Evolutionary conservation across 78 protist genomes (phyloP).

Genomic region (Chrysochromulina parva): DNA sequence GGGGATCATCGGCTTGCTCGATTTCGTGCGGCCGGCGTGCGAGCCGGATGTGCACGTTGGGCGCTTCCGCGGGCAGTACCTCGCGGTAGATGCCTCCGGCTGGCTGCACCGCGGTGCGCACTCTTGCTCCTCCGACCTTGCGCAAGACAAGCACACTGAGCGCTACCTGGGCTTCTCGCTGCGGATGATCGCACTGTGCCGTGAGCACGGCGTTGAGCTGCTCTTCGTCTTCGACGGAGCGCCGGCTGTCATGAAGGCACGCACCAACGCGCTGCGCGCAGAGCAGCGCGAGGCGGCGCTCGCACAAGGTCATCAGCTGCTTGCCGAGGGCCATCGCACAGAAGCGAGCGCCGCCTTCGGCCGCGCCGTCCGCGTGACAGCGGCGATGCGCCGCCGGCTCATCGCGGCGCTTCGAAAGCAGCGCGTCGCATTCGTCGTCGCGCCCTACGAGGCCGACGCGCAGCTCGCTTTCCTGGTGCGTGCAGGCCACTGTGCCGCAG

Average conservation of each 20-base stretch:
- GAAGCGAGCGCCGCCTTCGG: conserved; percentile 31
- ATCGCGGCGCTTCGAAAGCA: conserved; percentile 46
- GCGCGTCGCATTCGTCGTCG: conserved; percentile 81
- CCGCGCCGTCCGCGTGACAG: conserved; percentile 76
- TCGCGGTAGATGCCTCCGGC: conserved; percentile 85
- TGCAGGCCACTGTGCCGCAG: conserved; percentile 38
- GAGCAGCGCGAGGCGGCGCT: neutral
- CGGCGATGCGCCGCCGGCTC: conserved; percentile 71
- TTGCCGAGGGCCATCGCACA: neutral
- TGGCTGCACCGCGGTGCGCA: conserved; percentile 88
- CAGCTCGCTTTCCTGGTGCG: conserved; percentile 91
- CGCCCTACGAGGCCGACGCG: conserved; percentile 99
- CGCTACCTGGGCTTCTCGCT: conserved; percentile 49
- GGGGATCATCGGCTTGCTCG: conserved; percentile 85
- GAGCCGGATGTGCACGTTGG: conserved; percentile 50
- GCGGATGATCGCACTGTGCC: conserved; percentile 59
- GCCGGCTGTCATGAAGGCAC: conserved; percentile 73
- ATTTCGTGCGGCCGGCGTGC: conserved; percentile 47
- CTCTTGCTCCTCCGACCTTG: conserved; percentile 77
- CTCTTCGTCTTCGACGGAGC: conserved; percentile 89
- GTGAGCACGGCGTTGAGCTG: conserved; percentile 64
- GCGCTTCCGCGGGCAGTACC: conserved; percentile 58
- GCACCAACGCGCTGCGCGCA: conserved; percentile 61
- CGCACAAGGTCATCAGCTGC: neutral
- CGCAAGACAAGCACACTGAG: conserved; percentile 53